Conservation (phyloP, 306 rosid species). For the Chamaecrista fasciculata region DNA sequence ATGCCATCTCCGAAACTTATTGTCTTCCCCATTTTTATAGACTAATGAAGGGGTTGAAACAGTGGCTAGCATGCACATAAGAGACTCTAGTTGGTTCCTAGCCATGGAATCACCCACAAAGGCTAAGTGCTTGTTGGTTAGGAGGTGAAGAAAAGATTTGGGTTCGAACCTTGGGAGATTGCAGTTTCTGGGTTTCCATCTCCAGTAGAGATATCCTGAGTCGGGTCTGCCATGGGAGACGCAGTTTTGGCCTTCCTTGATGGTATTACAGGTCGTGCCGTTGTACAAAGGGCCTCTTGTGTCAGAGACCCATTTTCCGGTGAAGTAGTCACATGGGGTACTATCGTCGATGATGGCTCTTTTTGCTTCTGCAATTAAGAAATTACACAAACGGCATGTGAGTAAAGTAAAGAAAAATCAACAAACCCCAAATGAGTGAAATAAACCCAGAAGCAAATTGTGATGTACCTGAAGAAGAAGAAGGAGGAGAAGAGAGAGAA, state of each 20-base stretch:
- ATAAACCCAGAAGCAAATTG: slow-evolving; percentile 1
- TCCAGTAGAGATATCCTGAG: slow-evolving; percentile 65
- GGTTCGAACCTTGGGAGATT: slow-evolving; percentile 79
- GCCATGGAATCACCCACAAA: slow-evolving; percentile 97
- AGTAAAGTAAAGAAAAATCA: neutral
- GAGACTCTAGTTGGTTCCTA: slow-evolving; percentile 91
- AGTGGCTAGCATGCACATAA: slow-evolving; percentile 76
- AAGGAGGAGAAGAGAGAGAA: slow-evolving; percentile 17
- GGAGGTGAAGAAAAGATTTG: slow-evolving; percentile 48
- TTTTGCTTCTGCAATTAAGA: slow-evolving; percentile 49
- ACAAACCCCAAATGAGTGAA: slow-evolving; percentile 7
- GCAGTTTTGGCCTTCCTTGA: slow-evolving; percentile 82
- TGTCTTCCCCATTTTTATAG: slow-evolving; percentile 50
- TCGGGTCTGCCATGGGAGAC: slow-evolving; percentile 72
- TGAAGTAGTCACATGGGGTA: slow-evolving; percentile 61
- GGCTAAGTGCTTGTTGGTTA: slow-evolving; percentile 66
- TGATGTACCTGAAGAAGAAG: slow-evolving; percentile 35
- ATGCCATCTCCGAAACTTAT: slow-evolving; percentile 69
- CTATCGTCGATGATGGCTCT: slow-evolving; percentile 26
- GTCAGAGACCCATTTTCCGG: slow-evolving; percentile 72
- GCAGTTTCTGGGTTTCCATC: slow-evolving; percentile 80
- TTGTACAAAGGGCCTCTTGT: slow-evolving; percentile 72
- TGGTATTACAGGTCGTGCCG: slow-evolving; percentile 71
- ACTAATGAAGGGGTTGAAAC: slow-evolving; percentile 57
- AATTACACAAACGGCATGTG: slow-evolving; percentile 3